Conservation (phyloP, 148 eudicot species). For the Dianthus caryophyllus region DNA sequence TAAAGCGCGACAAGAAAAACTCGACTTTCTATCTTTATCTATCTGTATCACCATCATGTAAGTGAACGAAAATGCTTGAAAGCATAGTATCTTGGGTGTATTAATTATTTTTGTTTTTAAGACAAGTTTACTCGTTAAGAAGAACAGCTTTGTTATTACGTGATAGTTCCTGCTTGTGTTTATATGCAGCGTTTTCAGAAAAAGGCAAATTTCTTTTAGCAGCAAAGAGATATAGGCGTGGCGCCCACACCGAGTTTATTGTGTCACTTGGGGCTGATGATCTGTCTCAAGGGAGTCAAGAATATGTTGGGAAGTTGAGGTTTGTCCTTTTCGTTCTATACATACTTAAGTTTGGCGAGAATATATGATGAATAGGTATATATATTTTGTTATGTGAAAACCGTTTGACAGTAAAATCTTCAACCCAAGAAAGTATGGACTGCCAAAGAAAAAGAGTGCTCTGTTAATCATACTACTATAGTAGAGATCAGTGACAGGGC, state of each 20-base stretch:
- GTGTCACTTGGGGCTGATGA: slow-evolving; percentile 83
- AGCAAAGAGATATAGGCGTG: slow-evolving; percentile 68
- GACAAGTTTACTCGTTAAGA: not conserved
- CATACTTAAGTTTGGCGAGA: not conserved
- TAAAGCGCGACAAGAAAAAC: slow-evolving; percentile 81
- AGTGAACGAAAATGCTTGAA: slow-evolving; percentile 24
- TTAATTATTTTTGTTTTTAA: not conserved
- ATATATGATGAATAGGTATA: not conserved
- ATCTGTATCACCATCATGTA: slow-evolving; percentile 65
- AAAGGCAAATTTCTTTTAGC: slow-evolving; percentile 93
- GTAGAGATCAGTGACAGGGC: too few species aligned
- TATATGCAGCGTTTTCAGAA: slow-evolving; percentile 64
- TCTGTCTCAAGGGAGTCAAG: slow-evolving; percentile 83
- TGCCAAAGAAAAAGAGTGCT: not conserved
- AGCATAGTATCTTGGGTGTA: not conserved
- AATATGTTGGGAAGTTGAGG: slow-evolving; percentile 94
- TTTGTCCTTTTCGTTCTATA: slow-evolving; percentile 25
- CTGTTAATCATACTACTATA: not conserved
- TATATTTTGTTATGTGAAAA: not conserved
- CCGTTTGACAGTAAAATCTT: not conserved
- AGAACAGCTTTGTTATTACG: not conserved
- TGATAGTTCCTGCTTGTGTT: slow-evolving; percentile 2
- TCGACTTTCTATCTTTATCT: slow-evolving; percentile 78
- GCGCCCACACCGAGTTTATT: slow-evolving; percentile 76
- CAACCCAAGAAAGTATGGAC: not conserved